Evolutionary conservation across 2,329 filamentous ascomycete genomes (phyloP).

Genomic region (Alternaria conjuncta): DNA sequence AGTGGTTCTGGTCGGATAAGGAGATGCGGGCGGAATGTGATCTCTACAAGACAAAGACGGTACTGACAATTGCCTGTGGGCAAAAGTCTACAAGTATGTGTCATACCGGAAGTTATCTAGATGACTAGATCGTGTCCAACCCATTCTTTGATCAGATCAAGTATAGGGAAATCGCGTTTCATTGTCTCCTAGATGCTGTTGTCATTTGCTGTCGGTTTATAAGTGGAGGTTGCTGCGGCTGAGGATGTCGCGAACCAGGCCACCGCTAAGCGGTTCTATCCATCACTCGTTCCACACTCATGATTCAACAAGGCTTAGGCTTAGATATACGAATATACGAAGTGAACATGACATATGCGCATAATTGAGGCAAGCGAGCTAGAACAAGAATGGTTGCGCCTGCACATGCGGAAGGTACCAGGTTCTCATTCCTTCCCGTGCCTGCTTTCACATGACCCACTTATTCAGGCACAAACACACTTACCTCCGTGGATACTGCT

Average conservation of each 20-base stretch:
- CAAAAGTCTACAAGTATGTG: conserved; percentile 20
- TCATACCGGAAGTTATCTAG: conserved; percentile 24
- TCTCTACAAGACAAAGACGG: conserved; percentile 34
- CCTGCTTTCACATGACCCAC: neutral
- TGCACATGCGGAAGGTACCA: neutral
- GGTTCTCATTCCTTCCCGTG: neutral
- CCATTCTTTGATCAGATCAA: neutral
- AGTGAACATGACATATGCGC: neutral
- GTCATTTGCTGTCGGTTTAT: neutral
- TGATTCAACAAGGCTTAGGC: neutral
- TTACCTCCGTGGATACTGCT: neutral
- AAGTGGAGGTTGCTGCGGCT: neutral
- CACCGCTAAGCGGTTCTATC: no score
- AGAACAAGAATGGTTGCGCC: neutral
- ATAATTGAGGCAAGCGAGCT: neutral
- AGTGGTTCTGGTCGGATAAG: conserved; percentile 36
- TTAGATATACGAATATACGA: neutral
- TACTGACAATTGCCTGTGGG: conserved; percentile 34
- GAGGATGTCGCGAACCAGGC: neutral
- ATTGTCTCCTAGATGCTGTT: neutral
- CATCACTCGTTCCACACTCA: neutral
- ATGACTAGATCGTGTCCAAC: conserved; percentile 9
- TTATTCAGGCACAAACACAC: neutral
- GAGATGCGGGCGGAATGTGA: conserved; percentile 32
- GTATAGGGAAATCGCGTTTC: neutral